These are phyloP conservation scores for Suillus decipiens DNA, from an alignment of 768 basidiomycete genomes.

Conservation along the genomic window DNA sequence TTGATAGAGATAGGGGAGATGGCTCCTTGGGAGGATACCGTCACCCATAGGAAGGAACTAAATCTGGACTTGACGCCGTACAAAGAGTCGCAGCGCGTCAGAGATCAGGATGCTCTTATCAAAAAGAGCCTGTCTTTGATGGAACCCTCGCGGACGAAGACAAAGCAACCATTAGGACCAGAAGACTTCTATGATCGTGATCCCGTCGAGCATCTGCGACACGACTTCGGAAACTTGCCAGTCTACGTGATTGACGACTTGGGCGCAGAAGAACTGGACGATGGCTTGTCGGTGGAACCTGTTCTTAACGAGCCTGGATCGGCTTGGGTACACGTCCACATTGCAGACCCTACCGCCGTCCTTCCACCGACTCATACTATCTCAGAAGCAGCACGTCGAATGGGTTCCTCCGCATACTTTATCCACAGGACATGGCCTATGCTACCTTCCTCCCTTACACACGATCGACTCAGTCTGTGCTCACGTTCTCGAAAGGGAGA, in stretches of 20 bases:
- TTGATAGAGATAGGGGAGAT: slow-evolving; percentile 74
- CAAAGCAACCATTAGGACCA: slow-evolving; percentile 47
- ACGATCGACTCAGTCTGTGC: slow-evolving; percentile 53
- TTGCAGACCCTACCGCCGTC: slow-evolving; percentile 87
- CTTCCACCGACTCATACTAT: slow-evolving; percentile 72
- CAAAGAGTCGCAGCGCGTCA: slow-evolving; percentile 32
- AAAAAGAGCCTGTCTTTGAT: slow-evolving; percentile 19
- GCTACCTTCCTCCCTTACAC: slow-evolving; percentile 62
- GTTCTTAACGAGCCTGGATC: slow-evolving; percentile 57
- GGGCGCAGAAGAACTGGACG: slow-evolving; percentile 85
- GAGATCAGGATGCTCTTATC: slow-evolving; percentile 33
- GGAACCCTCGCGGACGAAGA: slow-evolving; percentile 10
- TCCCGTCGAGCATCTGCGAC: slow-evolving; percentile 67
- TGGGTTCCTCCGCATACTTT: slow-evolving; percentile 62
- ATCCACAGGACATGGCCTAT: slow-evolving; percentile 65
- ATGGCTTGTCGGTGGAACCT: slow-evolving; percentile 85
- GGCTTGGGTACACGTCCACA: slow-evolving; percentile 86
- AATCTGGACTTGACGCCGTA: slow-evolving; percentile 24
- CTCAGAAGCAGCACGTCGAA: slow-evolving; percentile 54
- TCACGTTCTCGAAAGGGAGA: slow-evolving; percentile 29
- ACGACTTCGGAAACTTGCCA: slow-evolving; percentile 80
- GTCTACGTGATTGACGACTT: slow-evolving; percentile 89
- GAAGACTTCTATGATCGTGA: slow-evolving; percentile 69
- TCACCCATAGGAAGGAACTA: slow-evolving; percentile 41
- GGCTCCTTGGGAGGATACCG: slow-evolving; percentile 79